phyloP scores from a whole-genome alignment of 495 filamentous ascomycete species.

The Venustampulla echinocandica region DNA sequence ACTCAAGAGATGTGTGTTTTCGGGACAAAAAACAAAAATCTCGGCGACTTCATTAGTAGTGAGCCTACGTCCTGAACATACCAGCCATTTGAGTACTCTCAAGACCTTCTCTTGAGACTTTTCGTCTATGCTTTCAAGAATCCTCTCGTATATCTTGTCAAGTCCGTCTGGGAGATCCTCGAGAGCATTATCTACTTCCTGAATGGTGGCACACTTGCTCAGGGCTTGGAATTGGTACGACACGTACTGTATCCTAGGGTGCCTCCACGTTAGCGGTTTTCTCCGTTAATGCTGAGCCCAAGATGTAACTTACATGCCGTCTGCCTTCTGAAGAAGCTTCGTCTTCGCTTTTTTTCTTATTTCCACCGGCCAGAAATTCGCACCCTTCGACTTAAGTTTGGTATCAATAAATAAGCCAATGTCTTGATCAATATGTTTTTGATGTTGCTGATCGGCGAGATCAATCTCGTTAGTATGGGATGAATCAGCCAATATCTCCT shows the following conservation, averaged over 20 bases:
- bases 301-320: slow-evolving; percentile 22
- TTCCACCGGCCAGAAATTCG: slow-evolving; percentile 4
- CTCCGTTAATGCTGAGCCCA: too few relatives aligned
- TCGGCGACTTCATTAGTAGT: slow-evolving; percentile 23
- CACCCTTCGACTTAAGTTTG: not conserved
- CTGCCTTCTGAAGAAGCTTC: slow-evolving; percentile 5
- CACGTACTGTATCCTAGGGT: slow-evolving; percentile 32
- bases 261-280: too few relatives aligned
- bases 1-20: slow-evolving; percentile 18
- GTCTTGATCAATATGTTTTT: slow-evolving; percentile 20
- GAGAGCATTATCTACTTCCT: slow-evolving; percentile 18
- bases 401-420: slow-evolving; percentile 19
- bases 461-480: not conserved
- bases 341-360: slow-evolving; percentile 6
- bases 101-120: slow-evolving; percentile 15
- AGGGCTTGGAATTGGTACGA: slow-evolving; percentile 30
- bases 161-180: slow-evolving; percentile 26
- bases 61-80: slow-evolving; percentile 24
- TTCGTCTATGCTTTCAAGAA: slow-evolving; percentile 18
- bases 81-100: slow-evolving; percentile 27
- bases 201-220: slow-evolving; percentile 19
- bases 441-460: not conserved
- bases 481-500: not conserved
- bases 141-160: slow-evolving; percentile 30
- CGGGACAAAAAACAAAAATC: slow-evolving; percentile 20